phyloP scores from a whole-genome alignment of 2,329 filamentous ascomycete species.

The Apiospora rasikravindrae region DNA sequence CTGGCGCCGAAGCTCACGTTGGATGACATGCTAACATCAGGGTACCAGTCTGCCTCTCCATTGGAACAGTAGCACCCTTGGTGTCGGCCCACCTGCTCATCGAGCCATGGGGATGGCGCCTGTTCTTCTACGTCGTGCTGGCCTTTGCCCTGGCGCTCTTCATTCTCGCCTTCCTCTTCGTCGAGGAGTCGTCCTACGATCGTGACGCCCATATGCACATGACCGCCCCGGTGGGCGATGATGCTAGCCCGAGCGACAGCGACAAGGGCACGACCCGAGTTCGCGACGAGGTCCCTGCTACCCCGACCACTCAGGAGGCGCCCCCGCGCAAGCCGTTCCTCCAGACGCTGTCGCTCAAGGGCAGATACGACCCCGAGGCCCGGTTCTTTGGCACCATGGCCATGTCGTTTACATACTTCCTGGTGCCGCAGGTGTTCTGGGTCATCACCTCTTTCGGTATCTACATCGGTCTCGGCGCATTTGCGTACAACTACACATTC shows the following conservation, averaged over 20 bases:
- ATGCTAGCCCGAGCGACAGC: slow-evolving; percentile 22
- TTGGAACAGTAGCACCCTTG: slow-evolving; percentile 60
- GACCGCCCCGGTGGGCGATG: slow-evolving; percentile 26
- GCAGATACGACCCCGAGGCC: slow-evolving; percentile 43
- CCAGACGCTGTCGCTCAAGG: slow-evolving; percentile 44
- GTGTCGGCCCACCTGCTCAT: slow-evolving; percentile 67
- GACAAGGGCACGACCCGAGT: slow-evolving; percentile 32
- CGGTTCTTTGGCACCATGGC: slow-evolving; percentile 47
- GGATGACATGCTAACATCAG: neutral
- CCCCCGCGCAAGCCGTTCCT: slow-evolving; percentile 46
- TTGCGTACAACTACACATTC: slow-evolving; percentile 53
- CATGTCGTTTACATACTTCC: slow-evolving; percentile 50
- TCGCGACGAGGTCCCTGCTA: slow-evolving; percentile 26
- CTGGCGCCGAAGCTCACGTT: neutral
- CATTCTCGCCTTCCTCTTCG: slow-evolving; percentile 56
- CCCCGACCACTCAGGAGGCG: slow-evolving; percentile 14
- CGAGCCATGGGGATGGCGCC: slow-evolving; percentile 61
- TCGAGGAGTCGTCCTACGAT: slow-evolving; percentile 56
- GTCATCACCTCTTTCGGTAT: slow-evolving; percentile 52
- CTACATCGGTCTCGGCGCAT: slow-evolving; percentile 50
- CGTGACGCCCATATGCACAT: slow-evolving; percentile 29
- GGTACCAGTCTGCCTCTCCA: slow-evolving; percentile 54
- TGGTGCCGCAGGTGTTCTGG: slow-evolving; percentile 52
- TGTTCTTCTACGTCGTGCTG: slow-evolving; percentile 66
- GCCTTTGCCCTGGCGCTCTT: slow-evolving; percentile 54